Evolutionary conservation across 305 asterid genomes (phyloP).

Genomic region (Ilex paraguariensis): DNA sequence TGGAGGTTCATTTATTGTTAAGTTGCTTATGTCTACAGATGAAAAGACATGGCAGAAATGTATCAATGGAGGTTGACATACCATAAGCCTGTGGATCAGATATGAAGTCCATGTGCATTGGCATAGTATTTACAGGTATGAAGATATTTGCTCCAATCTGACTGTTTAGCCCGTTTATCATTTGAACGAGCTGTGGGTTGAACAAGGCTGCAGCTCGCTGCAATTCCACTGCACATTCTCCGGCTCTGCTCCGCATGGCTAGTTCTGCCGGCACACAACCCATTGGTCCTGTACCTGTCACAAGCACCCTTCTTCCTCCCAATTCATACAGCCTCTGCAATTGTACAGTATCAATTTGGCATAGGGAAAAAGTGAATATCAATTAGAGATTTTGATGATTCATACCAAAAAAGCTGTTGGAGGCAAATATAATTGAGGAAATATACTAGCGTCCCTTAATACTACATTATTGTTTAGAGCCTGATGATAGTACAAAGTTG

Average conservation of each 20-base stretch:
- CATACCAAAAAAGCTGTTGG: too few relatives aligned
- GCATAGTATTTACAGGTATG: conserved; percentile 49
- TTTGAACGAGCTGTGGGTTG: conserved; percentile 50
- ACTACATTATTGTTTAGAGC: too few relatives aligned
- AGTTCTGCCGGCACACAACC: conserved; percentile 84
- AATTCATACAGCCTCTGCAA: conserved; percentile 49
- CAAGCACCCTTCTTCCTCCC: conserved; percentile 66
- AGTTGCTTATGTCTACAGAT: too few relatives aligned
- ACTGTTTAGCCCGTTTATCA: conserved; percentile 45
- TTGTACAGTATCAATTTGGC: neutral
- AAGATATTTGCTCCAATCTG: conserved; percentile 50
- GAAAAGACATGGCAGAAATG: too few relatives aligned
- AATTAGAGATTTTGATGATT: too few relatives aligned
- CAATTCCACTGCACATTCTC: conserved; percentile 57
- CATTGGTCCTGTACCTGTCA: conserved; percentile 77
- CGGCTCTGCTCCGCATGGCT: conserved; percentile 53
- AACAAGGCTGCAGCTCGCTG: conserved; percentile 50
- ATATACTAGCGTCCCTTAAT: too few relatives aligned
- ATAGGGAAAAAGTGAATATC: too few relatives aligned
- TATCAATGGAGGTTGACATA: neutral
- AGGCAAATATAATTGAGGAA: too few relatives aligned
- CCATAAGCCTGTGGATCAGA: conserved; percentile 55
- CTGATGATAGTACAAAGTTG: too few relatives aligned
- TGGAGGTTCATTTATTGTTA: too few relatives aligned
- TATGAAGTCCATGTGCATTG: conserved; percentile 50